phyloP scores from a whole-genome alignment of 83 land plant species.

The Isoetes engelmannii region DNA sequence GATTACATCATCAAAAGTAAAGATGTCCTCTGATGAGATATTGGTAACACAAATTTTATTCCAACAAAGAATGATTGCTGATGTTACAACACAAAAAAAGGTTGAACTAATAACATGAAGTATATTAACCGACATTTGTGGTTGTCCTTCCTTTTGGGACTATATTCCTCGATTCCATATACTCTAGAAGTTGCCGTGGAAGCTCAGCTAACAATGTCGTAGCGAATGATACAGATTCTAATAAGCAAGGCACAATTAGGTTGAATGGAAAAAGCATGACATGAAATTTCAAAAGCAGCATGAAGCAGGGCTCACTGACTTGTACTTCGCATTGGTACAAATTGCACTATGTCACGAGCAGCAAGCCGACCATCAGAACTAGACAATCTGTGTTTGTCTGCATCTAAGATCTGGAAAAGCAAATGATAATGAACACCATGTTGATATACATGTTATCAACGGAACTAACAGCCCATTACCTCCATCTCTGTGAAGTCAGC shows the following conservation, averaged over 20 bases:
- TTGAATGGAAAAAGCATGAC: neutral
- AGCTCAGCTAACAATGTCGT: slow-evolving; percentile 64
- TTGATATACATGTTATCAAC: neutral
- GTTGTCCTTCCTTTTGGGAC: slow-evolving; percentile 30
- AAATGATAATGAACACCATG: neutral
- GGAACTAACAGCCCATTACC: slow-evolving; percentile 30
- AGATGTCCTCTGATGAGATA: no score
- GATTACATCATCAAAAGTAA: no score
- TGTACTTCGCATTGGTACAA: slow-evolving; percentile 63
- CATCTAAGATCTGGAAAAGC: slow-evolving; percentile 19
- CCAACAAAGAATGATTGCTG: no score
- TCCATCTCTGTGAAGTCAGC: slow-evolving; percentile 97
- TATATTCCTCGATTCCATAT: slow-evolving; percentile 53
- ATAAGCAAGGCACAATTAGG: slow-evolving; percentile 18
- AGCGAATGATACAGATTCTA: slow-evolving; percentile 43
- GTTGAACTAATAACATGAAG: no score
- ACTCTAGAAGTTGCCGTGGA: slow-evolving; percentile 63
- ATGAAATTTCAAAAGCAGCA: neutral
- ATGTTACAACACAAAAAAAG: no score
- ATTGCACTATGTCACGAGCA: slow-evolving; percentile 84
- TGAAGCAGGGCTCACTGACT: slow-evolving; percentile 31
- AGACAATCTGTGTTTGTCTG: slow-evolving; percentile 25
- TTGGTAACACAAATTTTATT: no score
- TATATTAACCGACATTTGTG: no score
- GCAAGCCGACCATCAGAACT: slow-evolving; percentile 67